These are phyloP conservation scores for Metschnikowia arizonensis DNA, from an alignment of 805 yeast genomes.

Conservation along the genomic window DNA sequence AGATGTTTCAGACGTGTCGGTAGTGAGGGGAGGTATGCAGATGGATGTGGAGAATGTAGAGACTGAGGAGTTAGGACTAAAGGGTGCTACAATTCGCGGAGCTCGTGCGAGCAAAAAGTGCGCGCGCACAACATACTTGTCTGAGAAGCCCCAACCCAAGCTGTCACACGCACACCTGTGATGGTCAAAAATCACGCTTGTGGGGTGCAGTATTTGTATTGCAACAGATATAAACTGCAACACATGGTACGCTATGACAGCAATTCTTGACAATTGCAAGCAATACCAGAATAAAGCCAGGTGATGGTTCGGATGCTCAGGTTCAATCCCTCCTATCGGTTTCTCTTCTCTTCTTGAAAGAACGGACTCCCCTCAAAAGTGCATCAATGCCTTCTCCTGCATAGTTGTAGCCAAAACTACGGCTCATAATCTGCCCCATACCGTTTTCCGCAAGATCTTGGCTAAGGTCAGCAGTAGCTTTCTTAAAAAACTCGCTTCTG, in stretches of 20 bases:
- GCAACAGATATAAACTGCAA: neutral
- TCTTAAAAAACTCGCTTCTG: conserved; percentile 47
- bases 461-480: conserved; percentile 39
- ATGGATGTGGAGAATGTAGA: neutral
- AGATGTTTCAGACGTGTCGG: neutral
- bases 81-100: neutral
- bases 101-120: conserved; percentile 5
- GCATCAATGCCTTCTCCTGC: conserved; percentile 53
- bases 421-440: conserved; percentile 47
- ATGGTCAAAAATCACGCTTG: too few relatives aligned
- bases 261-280: neutral
- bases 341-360: conserved; percentile 10
- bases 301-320: too few relatives aligned
- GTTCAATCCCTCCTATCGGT: neutral
- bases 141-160: neutral
- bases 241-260: neutral
- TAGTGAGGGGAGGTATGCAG: neutral
- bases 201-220: too few relatives aligned
- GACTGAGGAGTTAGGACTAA: neutral
- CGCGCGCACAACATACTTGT: neutral
- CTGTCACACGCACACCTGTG: too few relatives aligned
- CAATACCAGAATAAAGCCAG: too few relatives aligned
- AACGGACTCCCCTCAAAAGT: conserved; percentile 43
- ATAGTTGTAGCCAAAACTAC: conserved; percentile 46
- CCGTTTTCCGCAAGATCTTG: conserved; percentile 39